phyloP scores from a whole-genome alignment of 331 rosid species.

The Arachis monticola region DNA sequence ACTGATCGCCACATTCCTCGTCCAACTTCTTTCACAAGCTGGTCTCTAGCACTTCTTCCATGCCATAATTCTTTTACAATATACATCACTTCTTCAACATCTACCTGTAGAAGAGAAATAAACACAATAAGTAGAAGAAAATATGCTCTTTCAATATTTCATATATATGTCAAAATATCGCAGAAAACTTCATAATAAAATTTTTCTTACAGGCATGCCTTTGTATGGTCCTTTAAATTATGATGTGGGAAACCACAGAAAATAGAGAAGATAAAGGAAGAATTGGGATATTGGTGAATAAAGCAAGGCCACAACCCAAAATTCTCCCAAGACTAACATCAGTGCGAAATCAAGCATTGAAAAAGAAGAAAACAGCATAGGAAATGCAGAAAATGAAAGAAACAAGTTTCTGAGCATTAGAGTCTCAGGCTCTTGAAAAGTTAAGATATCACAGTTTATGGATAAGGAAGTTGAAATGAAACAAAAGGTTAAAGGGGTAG shows the following conservation, averaged over 20 bases:
- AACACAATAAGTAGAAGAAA: background rate
- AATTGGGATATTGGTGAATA: too few relatives aligned
- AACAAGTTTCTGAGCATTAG: too few relatives aligned
- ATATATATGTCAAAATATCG: background rate
- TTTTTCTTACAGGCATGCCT: background rate
- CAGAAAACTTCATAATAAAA: background rate
- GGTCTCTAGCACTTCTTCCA: constrained; percentile 92
- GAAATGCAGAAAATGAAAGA: too few relatives aligned
- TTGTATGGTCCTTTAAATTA: too few relatives aligned
- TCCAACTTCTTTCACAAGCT: constrained; percentile 71
- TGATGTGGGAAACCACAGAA: too few relatives aligned
- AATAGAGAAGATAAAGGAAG: too few relatives aligned
- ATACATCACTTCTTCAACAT: constrained; percentile 93
- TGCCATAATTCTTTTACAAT: constrained; percentile 92
- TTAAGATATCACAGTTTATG: constrained; percentile 15
- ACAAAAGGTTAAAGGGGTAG: constrained; percentile 10
- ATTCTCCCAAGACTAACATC: too few relatives aligned
- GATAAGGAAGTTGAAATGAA: constrained; percentile 5
- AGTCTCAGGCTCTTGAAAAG: background rate
- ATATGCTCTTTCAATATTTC: background rate
- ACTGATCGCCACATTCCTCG: constrained; percentile 97
- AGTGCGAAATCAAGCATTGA: too few relatives aligned
- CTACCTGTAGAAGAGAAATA: constrained; percentile 61
- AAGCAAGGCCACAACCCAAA: too few relatives aligned
- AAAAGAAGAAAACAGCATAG: too few relatives aligned